phyloP scores from a whole-genome alignment of 148 eudicot genomes.

The Salicornia ramosissima region DNA sequence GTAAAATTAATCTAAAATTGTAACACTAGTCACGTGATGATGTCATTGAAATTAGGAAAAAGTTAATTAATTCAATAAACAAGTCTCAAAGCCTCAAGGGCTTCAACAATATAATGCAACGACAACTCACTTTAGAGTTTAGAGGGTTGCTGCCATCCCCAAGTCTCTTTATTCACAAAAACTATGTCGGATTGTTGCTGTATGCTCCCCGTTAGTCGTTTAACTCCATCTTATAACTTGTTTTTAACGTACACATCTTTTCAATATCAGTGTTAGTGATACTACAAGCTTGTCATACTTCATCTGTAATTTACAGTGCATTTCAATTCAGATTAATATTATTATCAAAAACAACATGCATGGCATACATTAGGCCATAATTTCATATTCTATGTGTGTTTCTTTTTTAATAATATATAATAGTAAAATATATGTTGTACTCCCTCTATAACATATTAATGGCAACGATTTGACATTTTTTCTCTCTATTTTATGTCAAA shows the following conservation, averaged over 20 bases:
- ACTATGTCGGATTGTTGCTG: conserved; percentile 9
- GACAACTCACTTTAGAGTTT: background rate
- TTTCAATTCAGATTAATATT: too few species aligned
- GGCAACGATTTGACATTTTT: too few species aligned
- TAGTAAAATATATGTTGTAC: too few species aligned
- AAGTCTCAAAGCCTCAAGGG: background rate
- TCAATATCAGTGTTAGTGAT: background rate
- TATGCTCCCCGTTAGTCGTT: conserved; percentile 10
- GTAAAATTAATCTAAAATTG: background rate
- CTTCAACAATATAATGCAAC: too few species aligned
- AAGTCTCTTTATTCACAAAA: conserved; percentile 9
- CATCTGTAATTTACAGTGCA: too few species aligned
- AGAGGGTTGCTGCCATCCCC: conserved; percentile 12
- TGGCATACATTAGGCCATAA: too few species aligned
- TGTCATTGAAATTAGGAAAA: conserved; percentile 1
- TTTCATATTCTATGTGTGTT: too few species aligned
- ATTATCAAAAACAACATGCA: too few species aligned
- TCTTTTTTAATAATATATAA: too few species aligned
- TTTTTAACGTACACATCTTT: background rate
- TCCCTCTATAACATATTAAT: too few species aligned
- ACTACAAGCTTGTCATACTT: background rate
- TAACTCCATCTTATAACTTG: conserved; percentile 3
- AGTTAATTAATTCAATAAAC: background rate
- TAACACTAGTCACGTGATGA: conserved; percentile 18
- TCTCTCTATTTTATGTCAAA: too few species aligned